phyloP scores from a whole-genome alignment of 108 stramenopile genomes.

The Nitzschia inconspicua region DNA sequence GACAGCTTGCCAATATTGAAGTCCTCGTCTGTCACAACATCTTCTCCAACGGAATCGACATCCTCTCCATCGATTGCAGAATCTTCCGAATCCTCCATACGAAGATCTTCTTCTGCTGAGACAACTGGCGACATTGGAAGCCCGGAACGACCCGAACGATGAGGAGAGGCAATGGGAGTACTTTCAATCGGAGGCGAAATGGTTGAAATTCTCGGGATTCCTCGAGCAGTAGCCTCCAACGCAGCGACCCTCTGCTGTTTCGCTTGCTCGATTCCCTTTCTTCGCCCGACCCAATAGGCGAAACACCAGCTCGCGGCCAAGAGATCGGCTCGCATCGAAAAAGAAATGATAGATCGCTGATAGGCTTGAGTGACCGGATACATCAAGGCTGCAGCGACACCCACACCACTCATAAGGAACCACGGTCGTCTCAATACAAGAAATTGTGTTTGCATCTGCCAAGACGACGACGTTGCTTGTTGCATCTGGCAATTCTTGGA shows the following conservation, averaged over 20 bases:
- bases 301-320: constrained; percentile 23
- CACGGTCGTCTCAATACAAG: constrained; percentile 30
- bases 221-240: neutral
- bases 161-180: too few relatives aligned
- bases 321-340: constrained; percentile 35
- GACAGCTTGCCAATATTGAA: constrained; percentile 33
- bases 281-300: constrained; percentile 24
- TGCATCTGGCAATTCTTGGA: neutral
- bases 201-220: neutral
- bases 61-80: constrained; percentile 22
- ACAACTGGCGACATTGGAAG: neutral
- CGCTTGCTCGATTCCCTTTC: neutral
- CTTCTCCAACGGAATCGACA: constrained; percentile 19
- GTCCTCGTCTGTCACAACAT: constrained; percentile 3
- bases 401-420: constrained; percentile 19
- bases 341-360: constrained; percentile 12
- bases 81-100: constrained; percentile 17
- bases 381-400: constrained; percentile 8
- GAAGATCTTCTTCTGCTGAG: neutral
- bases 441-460: neutral
- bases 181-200: too few relatives aligned
- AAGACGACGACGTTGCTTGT: neutral
- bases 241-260: neutral
- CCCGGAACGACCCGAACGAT: too few relatives aligned
- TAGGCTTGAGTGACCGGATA: constrained; percentile 16